phyloP scores from a whole-genome alignment of 495 filamentous ascomycete genomes.

The Penicillium riverlandense region DNA sequence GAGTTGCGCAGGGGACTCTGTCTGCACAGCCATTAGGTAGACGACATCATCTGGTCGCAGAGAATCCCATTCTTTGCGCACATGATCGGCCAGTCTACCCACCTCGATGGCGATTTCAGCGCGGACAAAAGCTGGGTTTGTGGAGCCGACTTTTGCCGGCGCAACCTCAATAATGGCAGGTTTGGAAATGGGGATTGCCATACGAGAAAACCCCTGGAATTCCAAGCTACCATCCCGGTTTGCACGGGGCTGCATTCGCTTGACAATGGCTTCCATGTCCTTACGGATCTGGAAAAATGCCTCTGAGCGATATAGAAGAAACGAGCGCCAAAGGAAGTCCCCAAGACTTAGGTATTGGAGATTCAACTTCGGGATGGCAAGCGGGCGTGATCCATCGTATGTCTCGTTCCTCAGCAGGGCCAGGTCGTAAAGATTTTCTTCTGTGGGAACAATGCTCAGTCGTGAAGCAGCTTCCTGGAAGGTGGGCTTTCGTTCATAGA shows the following conservation, averaged over 20 bases:
- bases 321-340: slow-evolving; percentile 91
- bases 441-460: slow-evolving; percentile 73
- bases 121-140: slow-evolving; percentile 75
- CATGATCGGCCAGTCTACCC: slow-evolving; percentile 61
- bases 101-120: slow-evolving; percentile 89
- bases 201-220: slow-evolving; percentile 83
- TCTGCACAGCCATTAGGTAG: slow-evolving; percentile 68
- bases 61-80: slow-evolving; percentile 86
- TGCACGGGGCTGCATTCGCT: slow-evolving; percentile 66
- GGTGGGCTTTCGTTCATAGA: slow-evolving; percentile 68
- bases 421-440: slow-evolving; percentile 73
- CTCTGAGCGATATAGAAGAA: slow-evolving; percentile 83
- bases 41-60: slow-evolving; percentile 85
- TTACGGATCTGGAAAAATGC: slow-evolving; percentile 91
- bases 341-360: slow-evolving; percentile 92
- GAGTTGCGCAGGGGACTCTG: slow-evolving; percentile 40
- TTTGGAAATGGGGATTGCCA: slow-evolving; percentile 81
- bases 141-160: slow-evolving; percentile 76
- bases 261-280: slow-evolving; percentile 76
- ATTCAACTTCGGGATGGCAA: slow-evolving; percentile 92
- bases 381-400: slow-evolving; percentile 81
- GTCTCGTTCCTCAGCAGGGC: slow-evolving; percentile 77
- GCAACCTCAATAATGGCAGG: slow-evolving; percentile 84
- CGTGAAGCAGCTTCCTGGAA: slow-evolving; percentile 75
- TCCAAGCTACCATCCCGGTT: slow-evolving; percentile 54